Base-by-base conservation (phyloP, 257 asterid genomes). In the Haberlea rhodopensis region DNA sequence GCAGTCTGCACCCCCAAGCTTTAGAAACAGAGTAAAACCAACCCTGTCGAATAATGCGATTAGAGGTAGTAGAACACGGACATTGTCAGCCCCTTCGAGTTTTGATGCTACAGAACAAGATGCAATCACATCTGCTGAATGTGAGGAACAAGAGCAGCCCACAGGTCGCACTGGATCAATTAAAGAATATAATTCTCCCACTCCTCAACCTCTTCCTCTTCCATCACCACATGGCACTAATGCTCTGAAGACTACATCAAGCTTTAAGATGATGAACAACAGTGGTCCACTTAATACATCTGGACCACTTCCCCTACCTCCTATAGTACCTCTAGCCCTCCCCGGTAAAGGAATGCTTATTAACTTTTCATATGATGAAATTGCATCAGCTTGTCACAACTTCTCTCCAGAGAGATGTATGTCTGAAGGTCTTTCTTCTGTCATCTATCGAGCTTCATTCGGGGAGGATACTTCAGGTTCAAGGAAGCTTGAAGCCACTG, bases 1-100 rank as follows among this genome's bases (percentile, higher is more conserved):
- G 68, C 97, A 79, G 56, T 90, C 97, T 11, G 97, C 97, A 8
- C 97, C 97, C 4, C 85, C 97, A n/a, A 90, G 97, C 81, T 90
- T 90, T 69, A 79, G 83, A 66, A 82, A 78, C 21, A 70, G 97
- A 69, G 91, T 66, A 23, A 81, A 89, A 72, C 86, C 89, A 21
- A 67, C 73, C 16, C 86, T 74, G 32, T 58, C 84, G 18, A 76
- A 58, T 66, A 67, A 49, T 27, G 70, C 71, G 48, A 75, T 76
- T 34, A 68, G 78, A 53, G 74, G 70, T 62, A 76, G 69, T 74
- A 78, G 96, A 78, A 54, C 65, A 45, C 79, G 96, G 26, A 78
- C 95, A 32, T 73, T 88, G 58, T 88, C 97, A 13, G 95, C 96
- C 54, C 96, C 97, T 1, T 90, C 95, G 5, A 81, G 82, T 68